Evolutionary conservation across 768 basidiomycete genomes (phyloP), one percentile per base, ranked within the genome.

Genomic region (Leccinum subgranulosum): DNA sequence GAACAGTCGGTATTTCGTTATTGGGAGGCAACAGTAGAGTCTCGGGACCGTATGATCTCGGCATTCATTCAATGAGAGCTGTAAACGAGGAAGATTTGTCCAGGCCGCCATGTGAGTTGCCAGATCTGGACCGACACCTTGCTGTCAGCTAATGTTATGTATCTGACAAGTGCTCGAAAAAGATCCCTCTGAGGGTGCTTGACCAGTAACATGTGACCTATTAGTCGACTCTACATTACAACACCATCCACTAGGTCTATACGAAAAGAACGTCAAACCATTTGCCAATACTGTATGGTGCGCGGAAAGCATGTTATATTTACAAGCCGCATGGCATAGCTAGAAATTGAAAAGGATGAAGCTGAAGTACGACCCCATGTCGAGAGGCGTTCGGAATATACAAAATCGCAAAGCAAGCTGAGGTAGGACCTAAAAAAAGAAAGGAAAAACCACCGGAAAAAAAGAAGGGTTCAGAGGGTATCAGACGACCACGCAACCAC

Each of bases 1-100:
- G 88, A 50, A 90, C 90, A 6, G 78, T 98, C 17, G 94, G 94
- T 1, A 87, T 98, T 34, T 92, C 92, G 1, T 74, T 98, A 15
- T 77, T 98, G 4, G 95, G 94, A 12, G 91, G 92, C 2, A 92
- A 90, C 54, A 85, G 88, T 55, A 83, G 85, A 14, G 76, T 84
- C 9, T 77, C 84, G 43, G 94, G 94, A 2, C 75, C 77, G 27
- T 96, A 89, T 64, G 94, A 95, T 63, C 81, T 96, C 0, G 90
- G 88, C 4, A 79, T 95, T 47, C 89, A 92, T 62, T 85, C 83
- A 2, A 89, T 96, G 56, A 79, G 86, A 54, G 83, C 88, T n/a
- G 86, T 92, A 27, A 91, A 92, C 57, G 83, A 89, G 52, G 87
- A 87, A 63, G 86, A 89, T 64, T 73, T 77, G 55, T 67, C 72